Evolutionary conservation across 805 yeast genomes (phyloP).

Genomic region (Starmerella bacillaris): DNA sequence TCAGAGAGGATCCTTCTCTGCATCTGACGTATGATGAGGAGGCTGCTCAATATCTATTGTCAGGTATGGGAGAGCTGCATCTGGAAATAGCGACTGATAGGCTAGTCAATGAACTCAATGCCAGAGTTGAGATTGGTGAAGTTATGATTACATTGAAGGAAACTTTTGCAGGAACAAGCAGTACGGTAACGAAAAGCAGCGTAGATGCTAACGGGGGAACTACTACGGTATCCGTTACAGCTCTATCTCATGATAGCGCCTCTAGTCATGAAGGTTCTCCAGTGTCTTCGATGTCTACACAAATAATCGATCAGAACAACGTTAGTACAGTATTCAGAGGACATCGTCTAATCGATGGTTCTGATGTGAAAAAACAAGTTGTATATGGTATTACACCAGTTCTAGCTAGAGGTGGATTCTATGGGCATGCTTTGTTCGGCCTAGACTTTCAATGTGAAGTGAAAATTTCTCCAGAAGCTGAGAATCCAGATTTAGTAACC

Average conservation of each 20-base stretch:
- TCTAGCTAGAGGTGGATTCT: slow-evolving; percentile 29
- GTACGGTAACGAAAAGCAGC: not conserved
- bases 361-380: slow-evolving; percentile 19
- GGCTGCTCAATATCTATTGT: slow-evolving; percentile 67
- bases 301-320: slow-evolving; percentile 8
- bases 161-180: slow-evolving; percentile 24
- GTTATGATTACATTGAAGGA: slow-evolving; percentile 86
- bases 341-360: slow-evolving; percentile 19
- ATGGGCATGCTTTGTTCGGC: slow-evolving; percentile 38
- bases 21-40: slow-evolving; percentile 57
- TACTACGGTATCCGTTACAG: slow-evolving; percentile 5
- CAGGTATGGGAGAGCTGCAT: slow-evolving; percentile 97
- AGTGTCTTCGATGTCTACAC: too few species aligned
- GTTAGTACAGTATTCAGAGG: slow-evolving; percentile 2
- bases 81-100: slow-evolving; percentile 74
- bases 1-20: slow-evolving; percentile 85
- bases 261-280: not conserved
- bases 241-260: not conserved
- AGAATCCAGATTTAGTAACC: slow-evolving; percentile 27
- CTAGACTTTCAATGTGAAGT: slow-evolving; percentile 39
- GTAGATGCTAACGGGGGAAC: slow-evolving; percentile 5
- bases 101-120: slow-evolving; percentile 62
- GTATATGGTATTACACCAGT: slow-evolving; percentile 24
- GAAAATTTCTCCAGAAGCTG: slow-evolving; percentile 36
- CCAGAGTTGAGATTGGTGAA: slow-evolving; percentile 60